Percentiles rank a stretch among this genome's conserved stretches.
Conservation (phyloP, 441 rosid species). For the Croton laevigatus region DNA sequence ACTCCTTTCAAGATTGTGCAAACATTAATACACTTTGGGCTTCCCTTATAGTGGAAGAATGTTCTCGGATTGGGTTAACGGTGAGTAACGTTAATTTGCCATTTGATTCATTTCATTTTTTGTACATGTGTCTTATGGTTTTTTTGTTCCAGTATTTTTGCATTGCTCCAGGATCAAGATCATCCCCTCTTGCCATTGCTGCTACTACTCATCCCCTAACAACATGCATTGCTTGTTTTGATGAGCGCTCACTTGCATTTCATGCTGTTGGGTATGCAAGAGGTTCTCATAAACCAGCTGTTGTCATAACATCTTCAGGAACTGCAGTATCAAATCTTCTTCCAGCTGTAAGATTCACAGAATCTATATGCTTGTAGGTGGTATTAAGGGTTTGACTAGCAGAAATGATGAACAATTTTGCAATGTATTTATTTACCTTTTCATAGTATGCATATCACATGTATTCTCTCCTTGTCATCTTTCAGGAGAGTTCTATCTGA, state of each 20-base stretch:
- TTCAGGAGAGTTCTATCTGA: neutral
- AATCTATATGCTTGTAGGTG: slow-evolving; percentile 8
- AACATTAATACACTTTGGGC: slow-evolving; percentile 94
- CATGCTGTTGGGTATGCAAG: slow-evolving; percentile 93
- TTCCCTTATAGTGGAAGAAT: slow-evolving; percentile 83
- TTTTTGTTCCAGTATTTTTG: slow-evolving; percentile 77
- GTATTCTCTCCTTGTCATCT: neutral
- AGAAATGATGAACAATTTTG: neutral
- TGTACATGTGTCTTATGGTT: slow-evolving; percentile 34
- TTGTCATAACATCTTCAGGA: slow-evolving; percentile 91
- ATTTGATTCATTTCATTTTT: slow-evolving; percentile 15
- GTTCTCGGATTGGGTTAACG: slow-evolving; percentile 87
- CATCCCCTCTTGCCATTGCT: slow-evolving; percentile 94
- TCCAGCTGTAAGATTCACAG: slow-evolving; percentile 81
- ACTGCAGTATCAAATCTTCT: slow-evolving; percentile 98
- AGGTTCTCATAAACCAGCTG: slow-evolving; percentile 84
- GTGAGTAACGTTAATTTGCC: slow-evolving; percentile 45
- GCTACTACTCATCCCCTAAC: slow-evolving; percentile 78
- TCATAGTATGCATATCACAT: neutral
- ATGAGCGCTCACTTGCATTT: slow-evolving; percentile 95
- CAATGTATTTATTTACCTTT: neutral
- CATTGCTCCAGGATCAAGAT: slow-evolving; percentile 97
- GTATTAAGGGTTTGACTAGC: slow-evolving; percentile 9
- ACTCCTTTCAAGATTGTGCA: slow-evolving; percentile 41
- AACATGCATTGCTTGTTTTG: slow-evolving; percentile 83